Base-by-base conservation (phyloP, 768 basidiomycete genomes). In the Suillus placidus region DNA sequence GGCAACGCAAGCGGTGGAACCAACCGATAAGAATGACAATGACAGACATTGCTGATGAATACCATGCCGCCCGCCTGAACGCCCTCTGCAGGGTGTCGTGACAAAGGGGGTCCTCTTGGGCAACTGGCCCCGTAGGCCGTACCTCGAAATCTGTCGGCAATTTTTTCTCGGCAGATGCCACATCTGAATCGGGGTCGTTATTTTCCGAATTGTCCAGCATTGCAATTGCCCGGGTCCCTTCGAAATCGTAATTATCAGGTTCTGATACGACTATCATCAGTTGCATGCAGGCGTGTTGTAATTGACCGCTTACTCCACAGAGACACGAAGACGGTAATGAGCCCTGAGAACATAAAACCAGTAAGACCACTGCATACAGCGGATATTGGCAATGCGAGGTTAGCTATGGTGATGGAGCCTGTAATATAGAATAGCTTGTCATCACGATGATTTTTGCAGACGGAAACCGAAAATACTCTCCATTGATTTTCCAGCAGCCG, bases 401-500 rank as follows among this genome's bases (percentile, higher is more conserved):
- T 79, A 4, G 74, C 62, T 42, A 79, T 71, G 57, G 72, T 77
- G 70, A 79, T 77, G 26, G 66, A 63, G 60, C 78, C 77, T 74
- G 61, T 26, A 64, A 47, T 35, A 32, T 34, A 1, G 32, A 23
- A 38, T 12, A 10, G 14, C 34, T 23, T 60, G 51, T 43, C 38
- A 67, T 14, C 8, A 23, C 7, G 42, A 12, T 32, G 35, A 32
- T 37, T 18, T 30, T 42, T 32, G 40, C 42, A 60, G 6, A 45
- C 16, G 5, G 23, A 61, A 26, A 63, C 43, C 40, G 16, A 64
- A 18, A 40, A 42, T 34, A 56, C 67, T 63, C 61, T 69, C 78
- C 79, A 63, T 73, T 80, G 35, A 74, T 72, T 68, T 80, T 78
- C 74, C 71, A 73, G 63, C 78, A 79, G 1, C 75, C 74, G 32